phyloP scores from a whole-genome alignment of 2,329 filamentous ascomycete genomes.

The Bimuria novae-zelandiae region DNA sequence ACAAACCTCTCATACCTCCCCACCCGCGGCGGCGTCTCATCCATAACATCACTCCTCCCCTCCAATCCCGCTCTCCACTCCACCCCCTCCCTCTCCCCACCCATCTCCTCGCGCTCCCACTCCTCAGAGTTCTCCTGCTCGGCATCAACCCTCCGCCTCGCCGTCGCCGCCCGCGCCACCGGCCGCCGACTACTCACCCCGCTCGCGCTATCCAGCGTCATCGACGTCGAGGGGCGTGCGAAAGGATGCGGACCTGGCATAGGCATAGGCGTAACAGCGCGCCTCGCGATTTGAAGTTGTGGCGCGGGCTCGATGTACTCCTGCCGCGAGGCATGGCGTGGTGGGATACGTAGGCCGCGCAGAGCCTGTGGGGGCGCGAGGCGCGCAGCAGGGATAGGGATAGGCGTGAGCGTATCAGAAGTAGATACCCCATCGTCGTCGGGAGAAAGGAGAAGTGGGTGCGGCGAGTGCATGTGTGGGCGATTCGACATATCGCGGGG shows the following conservation, averaged over 20 bases:
- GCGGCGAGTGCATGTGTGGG: constrained; percentile 12
- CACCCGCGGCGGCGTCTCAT: constrained; percentile 44
- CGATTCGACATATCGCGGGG: constrained; percentile 21
- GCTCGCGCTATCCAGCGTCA: constrained; percentile 17
- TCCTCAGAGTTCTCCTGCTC: constrained; percentile 43
- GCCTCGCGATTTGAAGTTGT: neutral
- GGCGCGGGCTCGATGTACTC: neutral
- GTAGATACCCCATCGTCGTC: constrained; percentile 13
- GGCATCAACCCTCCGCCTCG: constrained; percentile 22
- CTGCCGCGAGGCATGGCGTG: constrained; percentile 12
- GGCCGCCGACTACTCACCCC: constrained; percentile 18
- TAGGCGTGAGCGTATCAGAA: constrained; percentile 10
- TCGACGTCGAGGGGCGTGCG: constrained; percentile 12
- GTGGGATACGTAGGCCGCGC: constrained; percentile 12
- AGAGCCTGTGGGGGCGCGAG: neutral
- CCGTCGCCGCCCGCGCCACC: constrained; percentile 2
- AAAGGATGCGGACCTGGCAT: constrained; percentile 1
- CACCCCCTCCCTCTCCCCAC: constrained; percentile 26
- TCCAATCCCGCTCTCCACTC: constrained; percentile 28
- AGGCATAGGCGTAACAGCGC: constrained; percentile 3
- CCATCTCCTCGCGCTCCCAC: constrained; percentile 32
- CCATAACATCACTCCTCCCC: constrained; percentile 32
- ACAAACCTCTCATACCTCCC: constrained; percentile 36
- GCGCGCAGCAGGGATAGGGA: neutral
- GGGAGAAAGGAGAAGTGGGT: neutral